Evolutionary conservation across 2,329 filamentous ascomycete genomes (phyloP).

Genomic region (Hypoxylon sp.): DNA sequence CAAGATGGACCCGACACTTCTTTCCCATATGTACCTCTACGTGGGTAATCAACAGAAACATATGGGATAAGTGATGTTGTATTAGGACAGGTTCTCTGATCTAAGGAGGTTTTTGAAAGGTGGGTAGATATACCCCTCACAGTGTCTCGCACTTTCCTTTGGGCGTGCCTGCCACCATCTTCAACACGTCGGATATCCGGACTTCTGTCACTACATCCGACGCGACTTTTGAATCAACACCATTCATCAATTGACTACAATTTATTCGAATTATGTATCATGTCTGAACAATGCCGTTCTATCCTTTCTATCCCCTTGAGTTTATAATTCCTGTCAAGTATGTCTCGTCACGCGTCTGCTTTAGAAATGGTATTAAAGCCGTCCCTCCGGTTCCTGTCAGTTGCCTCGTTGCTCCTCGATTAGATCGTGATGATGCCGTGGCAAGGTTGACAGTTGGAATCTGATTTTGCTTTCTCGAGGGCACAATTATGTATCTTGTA

Average conservation of each 20-base stretch:
- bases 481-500: conserved; percentile 89
- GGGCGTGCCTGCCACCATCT: too few relatives aligned
- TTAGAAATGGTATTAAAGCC: conserved; percentile 87
- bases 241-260: neutral
- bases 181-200: conserved; percentile 17
- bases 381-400: conserved; percentile 91
- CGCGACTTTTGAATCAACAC: neutral
- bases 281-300: neutral
- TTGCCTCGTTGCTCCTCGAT: conserved; percentile 54
- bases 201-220: conserved; percentile 24
- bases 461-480: conserved; percentile 65
- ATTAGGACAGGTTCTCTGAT: too few relatives aligned
- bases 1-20: neutral
- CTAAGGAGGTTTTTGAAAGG: too few relatives aligned
- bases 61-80: too few relatives aligned
- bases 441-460: conserved; percentile 59
- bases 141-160: too few relatives aligned
- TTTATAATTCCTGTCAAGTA: conserved; percentile 33
- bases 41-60: too few relatives aligned
- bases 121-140: too few relatives aligned
- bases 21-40: too few relatives aligned
- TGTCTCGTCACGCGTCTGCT: conserved; percentile 90
- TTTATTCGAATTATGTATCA: neutral
- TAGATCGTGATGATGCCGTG: conserved; percentile 58
- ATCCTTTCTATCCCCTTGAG: neutral